Evolutionary conservation across 1,284 basidiomycete species (phyloP), one percentile per base, ranked within the genome.

Genomic region (Singerocomus rubriflavus): DNA sequence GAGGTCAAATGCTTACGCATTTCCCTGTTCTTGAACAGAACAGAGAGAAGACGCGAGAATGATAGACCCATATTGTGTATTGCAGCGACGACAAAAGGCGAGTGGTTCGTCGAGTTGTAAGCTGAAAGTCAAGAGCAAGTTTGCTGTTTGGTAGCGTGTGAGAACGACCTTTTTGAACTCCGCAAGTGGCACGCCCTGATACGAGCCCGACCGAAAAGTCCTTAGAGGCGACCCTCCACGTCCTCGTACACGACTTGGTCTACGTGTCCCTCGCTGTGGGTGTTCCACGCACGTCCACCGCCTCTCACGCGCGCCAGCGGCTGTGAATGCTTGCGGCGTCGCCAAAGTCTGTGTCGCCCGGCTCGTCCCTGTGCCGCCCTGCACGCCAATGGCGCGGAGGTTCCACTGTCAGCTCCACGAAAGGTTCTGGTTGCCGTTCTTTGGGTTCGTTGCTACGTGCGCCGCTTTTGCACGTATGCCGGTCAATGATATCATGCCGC

Each of bases 1-100:
- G 43, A 41, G 21, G 37, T 58, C 57, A 58, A 26, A 40, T 35
- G 82, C 92, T 71, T 73, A 95, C 96, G 93, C 95, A 99, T 98
- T 78, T 99, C 97, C 82, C 91, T 97, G 84, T 98, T 98, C 76
- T 96, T 96, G 67, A 99, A 95, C 71, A 99, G 82, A 72, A 82
- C 83, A 55, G 84, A 81, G 68, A 97, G 84, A 49, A 94, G 78
- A 66, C 75, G 81, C 61, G 92, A 95, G 65, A 95, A 75, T 40
- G 83, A 84, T 62, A 95, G 78, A 86, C 93, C 91, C 91, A 21
- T 21, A 94, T 94, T 70, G 67, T 74, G 69, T 64, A 55, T 60
- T 59, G 60, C 52, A 67, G 63, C 51, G 56, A 64, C 57, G 62
- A 64, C 60, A 63, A 63, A 63, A 57, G 62, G 46, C 34, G 58